Evolutionary conservation across 768 basidiomycete species (phyloP), one percentile per base, ranked within the genome.

Genomic region (Epithele typhae): DNA sequence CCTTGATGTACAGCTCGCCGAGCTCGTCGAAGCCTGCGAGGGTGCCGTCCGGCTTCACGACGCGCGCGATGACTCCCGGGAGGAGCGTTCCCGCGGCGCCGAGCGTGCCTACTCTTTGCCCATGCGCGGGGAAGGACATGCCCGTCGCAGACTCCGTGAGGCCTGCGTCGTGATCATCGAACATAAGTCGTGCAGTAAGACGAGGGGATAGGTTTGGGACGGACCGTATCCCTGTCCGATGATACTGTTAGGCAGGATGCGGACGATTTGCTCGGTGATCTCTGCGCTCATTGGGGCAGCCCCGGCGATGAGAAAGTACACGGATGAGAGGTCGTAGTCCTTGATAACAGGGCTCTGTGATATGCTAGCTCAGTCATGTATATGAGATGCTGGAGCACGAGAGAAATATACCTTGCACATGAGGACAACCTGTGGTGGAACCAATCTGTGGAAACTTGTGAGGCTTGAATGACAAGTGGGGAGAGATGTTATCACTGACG

Each of bases 61-160:
- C 69, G 4, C 77, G 72, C 12, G 74, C 79, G 17, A 69, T 55
- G 10, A 71, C 68, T 0, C 84, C 84, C 3, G 83, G 81, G 1
- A 84, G 48, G 7, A 74, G 54, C n/a, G 54, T 56, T 19, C 72
- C 76, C 2, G 67, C 66, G 40, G 81, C 72, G 21, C 83, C 84
- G 3, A 75, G 72, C 3, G 70, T 64, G 5, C 79, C 80, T 18
- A 77, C 60, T 47, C 73, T 76, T 25, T 64, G 56, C 3, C 70
- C 67, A 5, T 75, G 65, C 14, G 76, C 64, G 61, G 74, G 76
- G 66, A 79, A 73, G 12, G 71, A 60, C 6, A 75, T 68, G 7
- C 75, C 70, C 0, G 81, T 79, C 46, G 72, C 71, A 0, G 77
- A 72, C 58, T 87, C 85, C 0, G 85, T 87, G 77, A 83, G 75